Base-by-base conservation (phyloP, 2,329 filamentous ascomycete genomes). In the Chrysosporium keratinophilum region DNA sequence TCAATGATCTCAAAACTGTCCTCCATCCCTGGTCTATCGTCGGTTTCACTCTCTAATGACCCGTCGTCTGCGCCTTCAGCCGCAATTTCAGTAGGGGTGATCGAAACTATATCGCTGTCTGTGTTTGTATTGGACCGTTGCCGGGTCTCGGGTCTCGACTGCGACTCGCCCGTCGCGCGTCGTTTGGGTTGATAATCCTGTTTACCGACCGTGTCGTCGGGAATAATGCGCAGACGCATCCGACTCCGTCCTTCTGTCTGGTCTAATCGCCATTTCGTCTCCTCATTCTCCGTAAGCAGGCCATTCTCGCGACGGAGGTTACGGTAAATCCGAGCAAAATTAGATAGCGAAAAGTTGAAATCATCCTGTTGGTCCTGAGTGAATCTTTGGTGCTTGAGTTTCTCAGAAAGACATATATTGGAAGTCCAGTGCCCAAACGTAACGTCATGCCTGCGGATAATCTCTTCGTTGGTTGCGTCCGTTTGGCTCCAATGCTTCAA, bases 1-100 rank as follows among this genome's bases (percentile, higher is more conserved):
- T 97, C 90, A 5, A 98, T 85, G 60, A 98, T 81, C 70, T 98
- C 93, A 64, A 95, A 98, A 60, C 94, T 94, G 44, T 97, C 93
- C 54, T 96, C 93, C 0, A 83, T 73, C 9, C 75, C 69, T 33
- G 66, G 66, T 28, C 62, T 66, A 42, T 68, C 70, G 41, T 69
- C 69, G 5, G 67, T 59, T 34, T 69, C 65, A 14, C 61, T 66
- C 45, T 59, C 62, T 17, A 65, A 62, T 20, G 59, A 54, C 50
- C 62, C 67, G 41, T 63, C 57, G 7, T 69, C 68, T n/a, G 59
- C 55, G 43, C 60, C 56, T 12, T 73, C 67, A 12, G 63, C 63
- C 35, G 64, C 65, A 14, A 66, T 55, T 7, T 58, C 58, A 10
- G 63, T 65, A 5, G 71, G 67, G 11, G 70, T 68, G 14, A 67